Evolutionary conservation across 345 rosid genomes (phyloP), one percentile per base, ranked within the genome.

Genomic region (Euclidium syriacum): DNA sequence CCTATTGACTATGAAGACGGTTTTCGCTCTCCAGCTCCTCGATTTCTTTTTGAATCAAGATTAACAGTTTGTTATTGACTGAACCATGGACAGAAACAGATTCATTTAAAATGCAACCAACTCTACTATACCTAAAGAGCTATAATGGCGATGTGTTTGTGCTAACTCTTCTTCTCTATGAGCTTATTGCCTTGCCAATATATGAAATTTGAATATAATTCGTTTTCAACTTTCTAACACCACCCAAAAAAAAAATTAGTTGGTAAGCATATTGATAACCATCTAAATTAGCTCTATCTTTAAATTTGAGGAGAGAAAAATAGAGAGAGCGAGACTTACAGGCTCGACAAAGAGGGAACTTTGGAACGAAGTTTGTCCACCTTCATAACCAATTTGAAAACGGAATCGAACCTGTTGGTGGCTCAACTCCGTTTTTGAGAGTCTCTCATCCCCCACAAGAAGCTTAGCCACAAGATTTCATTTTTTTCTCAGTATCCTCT

Each of bases 121-220:
- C 48, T 32, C 30, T 35, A 27, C 39, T 80, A 67, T 71, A 89
- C 98, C 76, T 94, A 97, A 71, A 94, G 95, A 65, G 96, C 99
- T 73, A 94, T 79, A 69, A 94, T 89, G 99, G 53, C 99, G 83
- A 77, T 94, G 99, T 8, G 97, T 82, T 71, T 94, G 97, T 49
- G 95, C 95, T 56, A 94, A 72, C 75, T 94, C 95, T 81, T 94
- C 99, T 83, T 94, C 99, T 77, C 99, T 84, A 61, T 89, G 99
- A 43, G 99, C 99, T 78, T 94, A 97, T 75, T 94, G 99, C 79
- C 96, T 87, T 27, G 99, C 99, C 75, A 94, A 78, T 71, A 87
- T 65, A 95, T 94, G 79, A 64, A 75, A 73, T 77, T 53, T 35
- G 9, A 57, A 58, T 49, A 42, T 34, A 3, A 71, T 78, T 89